Percentiles rank a stretch among this genome's conserved stretches.
Evolutionary conservation across 1,284 basidiomycete genomes (phyloP).

Genomic region (Heterobasidion occidentale): DNA sequence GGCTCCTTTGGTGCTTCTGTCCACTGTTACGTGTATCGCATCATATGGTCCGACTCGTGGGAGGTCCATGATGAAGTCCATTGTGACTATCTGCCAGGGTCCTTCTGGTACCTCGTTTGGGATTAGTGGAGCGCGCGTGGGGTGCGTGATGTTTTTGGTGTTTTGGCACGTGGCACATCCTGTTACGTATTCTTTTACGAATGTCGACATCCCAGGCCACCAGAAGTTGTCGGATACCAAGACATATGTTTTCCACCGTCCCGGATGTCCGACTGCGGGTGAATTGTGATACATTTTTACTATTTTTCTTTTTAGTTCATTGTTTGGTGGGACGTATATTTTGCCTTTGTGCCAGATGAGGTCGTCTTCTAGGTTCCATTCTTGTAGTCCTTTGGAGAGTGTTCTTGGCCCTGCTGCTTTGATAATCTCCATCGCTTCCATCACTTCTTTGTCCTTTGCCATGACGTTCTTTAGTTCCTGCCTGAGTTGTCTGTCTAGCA

Average conservation of each 20-base stretch:
- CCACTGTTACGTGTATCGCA: too few relatives aligned
- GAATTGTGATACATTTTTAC: conserved; percentile 20
- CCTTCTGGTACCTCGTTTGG: too few relatives aligned
- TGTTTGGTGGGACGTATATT: conserved; percentile 19
- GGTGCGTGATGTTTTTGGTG: too few relatives aligned
- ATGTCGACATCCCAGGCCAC: conserved; percentile 22
- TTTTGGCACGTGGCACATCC: conserved; percentile 20
- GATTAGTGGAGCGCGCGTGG: too few relatives aligned
- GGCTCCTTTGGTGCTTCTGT: too few relatives aligned
- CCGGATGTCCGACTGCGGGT: conserved; percentile 25
- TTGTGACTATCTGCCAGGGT: too few relatives aligned
- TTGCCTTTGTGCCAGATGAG: conserved; percentile 15
- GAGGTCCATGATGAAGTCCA: too few relatives aligned
- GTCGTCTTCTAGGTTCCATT: conserved; percentile 17
- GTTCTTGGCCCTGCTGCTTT: not conserved
- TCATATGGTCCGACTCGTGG: too few relatives aligned
- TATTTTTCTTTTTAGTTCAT: conserved; percentile 15
- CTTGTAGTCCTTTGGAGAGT: conserved; percentile 5
- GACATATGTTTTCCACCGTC: conserved; percentile 21
- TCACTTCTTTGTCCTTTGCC: not conserved
- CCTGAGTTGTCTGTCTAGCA: not conserved
- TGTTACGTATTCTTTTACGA: conserved; percentile 17
- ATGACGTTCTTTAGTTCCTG: not conserved
- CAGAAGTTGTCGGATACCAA: conserved; percentile 20
- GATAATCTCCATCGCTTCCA: conserved; percentile 1